Evolutionary conservation across 768 basidiomycete species (phyloP), one percentile per base, ranked within the genome.

Genomic region (Amanita phalloides): DNA sequence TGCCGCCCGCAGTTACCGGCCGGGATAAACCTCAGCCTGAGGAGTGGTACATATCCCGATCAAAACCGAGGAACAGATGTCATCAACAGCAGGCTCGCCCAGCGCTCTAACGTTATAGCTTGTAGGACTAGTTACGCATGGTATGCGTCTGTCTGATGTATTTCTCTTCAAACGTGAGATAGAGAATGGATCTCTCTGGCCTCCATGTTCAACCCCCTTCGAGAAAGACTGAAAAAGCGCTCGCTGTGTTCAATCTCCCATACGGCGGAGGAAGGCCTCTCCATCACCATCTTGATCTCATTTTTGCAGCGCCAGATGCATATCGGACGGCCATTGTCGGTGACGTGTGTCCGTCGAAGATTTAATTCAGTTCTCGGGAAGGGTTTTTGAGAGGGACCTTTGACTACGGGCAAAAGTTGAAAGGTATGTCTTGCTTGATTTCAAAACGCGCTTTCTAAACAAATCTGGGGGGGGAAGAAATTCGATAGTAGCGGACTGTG

Each of bases 251-350:
- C 17, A 17, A n/a, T 77, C 72, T 89, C 0, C 88, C 88, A 4
- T 45, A 57, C 1, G 57, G 68, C 23, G 57, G 60, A 26, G 56
- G 60, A 41, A 68, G 64, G 44, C 74, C 68, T 3, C 57, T 76
- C 7, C 75, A 86, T 60, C 74, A 90, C 28, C 76, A 95, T 17
- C 17, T 17, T 17, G 17, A 17, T 17, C 17, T 17, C 45, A 92
- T 95, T 56, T 86, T 88, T 63, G 81, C 86, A 3, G 71, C 78
- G 1, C 82, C 82, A 6, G 78, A 82, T 54, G 72, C 84, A 0
- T 95, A 94, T 60, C 92, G 90, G 82, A 86, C 87, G 1, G 90
- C 90, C 0, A 80, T 96, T 1, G 74, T 91, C 25, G 93, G 94
- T 36, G 7, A 9, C n/a, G 8, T 54, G n/a, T 6, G 3, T 23